Evolutionary conservation across 345 rosid species (phyloP).

Genomic region (Melastoma malabathricum): DNA sequence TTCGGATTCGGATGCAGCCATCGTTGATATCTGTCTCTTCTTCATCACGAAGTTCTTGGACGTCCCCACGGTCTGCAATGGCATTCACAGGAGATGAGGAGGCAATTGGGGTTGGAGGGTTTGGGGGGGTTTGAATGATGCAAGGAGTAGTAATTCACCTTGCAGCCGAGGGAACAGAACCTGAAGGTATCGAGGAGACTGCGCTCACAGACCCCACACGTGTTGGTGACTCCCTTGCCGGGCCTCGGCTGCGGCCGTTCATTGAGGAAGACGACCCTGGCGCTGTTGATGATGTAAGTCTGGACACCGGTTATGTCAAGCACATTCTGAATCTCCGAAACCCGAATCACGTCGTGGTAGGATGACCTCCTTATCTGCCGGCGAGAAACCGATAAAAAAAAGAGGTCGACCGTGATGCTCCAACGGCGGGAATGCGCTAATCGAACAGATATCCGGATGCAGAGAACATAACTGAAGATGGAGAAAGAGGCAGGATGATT

Average conservation of each 20-base stretch:
- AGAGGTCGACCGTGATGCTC: neutral
- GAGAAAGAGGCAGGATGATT: neutral
- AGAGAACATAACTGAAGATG: neutral
- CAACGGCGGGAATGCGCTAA: neutral
- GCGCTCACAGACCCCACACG: slow-evolving; percentile 46
- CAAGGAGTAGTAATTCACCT: slow-evolving; percentile 20
- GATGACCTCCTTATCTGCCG: slow-evolving; percentile 59
- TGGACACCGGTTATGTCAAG: slow-evolving; percentile 51
- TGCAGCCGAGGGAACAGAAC: slow-evolving; percentile 61
- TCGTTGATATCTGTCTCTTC: slow-evolving; percentile 5
- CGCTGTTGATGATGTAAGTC: slow-evolving; percentile 58
- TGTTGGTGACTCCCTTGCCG: slow-evolving; percentile 54
- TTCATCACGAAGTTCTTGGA: slow-evolving; percentile 32
- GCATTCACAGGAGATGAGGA: neutral
- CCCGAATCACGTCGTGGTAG: slow-evolving; percentile 66
- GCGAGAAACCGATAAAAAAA: neutral
- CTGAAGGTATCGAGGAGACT: slow-evolving; percentile 59
- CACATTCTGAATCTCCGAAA: slow-evolving; percentile 44
- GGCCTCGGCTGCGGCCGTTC: slow-evolving; percentile 60
- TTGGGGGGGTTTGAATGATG: neutral
- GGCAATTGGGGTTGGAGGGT: neutral
- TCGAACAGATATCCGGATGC: neutral
- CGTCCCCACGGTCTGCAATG: slow-evolving; percentile 32
- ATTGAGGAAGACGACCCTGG: slow-evolving; percentile 51
- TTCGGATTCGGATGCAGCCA: slow-evolving; percentile 21